These are phyloP conservation scores for Monascus ruber DNA, from an alignment of 2,329 filamentous ascomycete species.

Conservation along the genomic window DNA sequence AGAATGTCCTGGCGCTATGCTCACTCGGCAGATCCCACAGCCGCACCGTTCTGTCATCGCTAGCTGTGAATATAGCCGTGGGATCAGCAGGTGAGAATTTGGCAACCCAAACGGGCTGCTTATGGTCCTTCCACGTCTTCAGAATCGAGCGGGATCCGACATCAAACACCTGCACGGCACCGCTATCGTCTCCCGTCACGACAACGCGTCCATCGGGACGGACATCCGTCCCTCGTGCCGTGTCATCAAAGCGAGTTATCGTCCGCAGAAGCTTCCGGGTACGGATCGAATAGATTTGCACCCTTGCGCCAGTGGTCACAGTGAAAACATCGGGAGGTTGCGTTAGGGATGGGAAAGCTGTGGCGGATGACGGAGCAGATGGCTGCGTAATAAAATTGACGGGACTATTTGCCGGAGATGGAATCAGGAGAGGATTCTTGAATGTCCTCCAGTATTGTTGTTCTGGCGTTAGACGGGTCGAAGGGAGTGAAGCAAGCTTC, in stretches of 20 bases:
- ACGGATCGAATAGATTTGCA: constrained; percentile 87
- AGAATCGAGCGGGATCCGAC: constrained; percentile 79
- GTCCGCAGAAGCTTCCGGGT: constrained; percentile 89
- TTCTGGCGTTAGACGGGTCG: constrained; percentile 68
- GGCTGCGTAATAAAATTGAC: constrained; percentile 82
- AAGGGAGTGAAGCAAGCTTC: constrained; percentile 72
- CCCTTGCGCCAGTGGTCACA: constrained; percentile 83
- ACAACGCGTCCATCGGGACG: constrained; percentile 79
- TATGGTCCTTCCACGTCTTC: constrained; percentile 90
- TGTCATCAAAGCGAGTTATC: constrained; percentile 85
- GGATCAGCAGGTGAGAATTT: constrained; percentile 84
- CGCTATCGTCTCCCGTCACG: constrained; percentile 82
- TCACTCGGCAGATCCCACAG: constrained; percentile 87
- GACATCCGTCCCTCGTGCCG: constrained; percentile 80
- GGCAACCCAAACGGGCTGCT: constrained; percentile 85
- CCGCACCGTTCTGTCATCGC: constrained; percentile 84
- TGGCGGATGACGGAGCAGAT: constrained; percentile 33
- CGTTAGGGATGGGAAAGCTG: constrained; percentile 32
- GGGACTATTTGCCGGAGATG: constrained; percentile 79
- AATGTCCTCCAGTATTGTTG: constrained; percentile 95
- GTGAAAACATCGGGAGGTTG: constrained; percentile 56
- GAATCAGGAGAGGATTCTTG: constrained; percentile 78
- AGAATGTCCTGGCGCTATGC: constrained; percentile 63
- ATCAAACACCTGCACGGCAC: constrained; percentile 91
- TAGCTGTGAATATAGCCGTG: constrained; percentile 76